A percentile compares a stretch with the other conserved stretches of the same genome.
Conservation (phyloP, 371 early-diverging fungal species). For the Mortierella sp. region DNA sequence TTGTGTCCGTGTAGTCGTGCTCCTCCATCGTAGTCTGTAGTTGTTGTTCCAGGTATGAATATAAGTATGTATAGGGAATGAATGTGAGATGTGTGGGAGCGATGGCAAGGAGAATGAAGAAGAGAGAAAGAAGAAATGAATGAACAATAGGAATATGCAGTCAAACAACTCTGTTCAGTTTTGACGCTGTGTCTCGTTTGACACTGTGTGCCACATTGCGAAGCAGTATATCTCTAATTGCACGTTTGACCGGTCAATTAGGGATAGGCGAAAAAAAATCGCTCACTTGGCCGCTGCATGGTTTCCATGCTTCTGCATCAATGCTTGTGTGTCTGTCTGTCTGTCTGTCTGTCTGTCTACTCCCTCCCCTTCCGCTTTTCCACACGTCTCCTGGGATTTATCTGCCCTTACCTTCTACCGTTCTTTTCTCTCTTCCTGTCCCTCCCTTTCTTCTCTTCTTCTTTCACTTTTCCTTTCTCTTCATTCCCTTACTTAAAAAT, state of each 20-base stretch:
- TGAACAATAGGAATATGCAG: neutral
- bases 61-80: neutral
- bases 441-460: neutral
- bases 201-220: neutral
- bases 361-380: no score
- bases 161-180: neutral
- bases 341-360: neutral
- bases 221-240: neutral
- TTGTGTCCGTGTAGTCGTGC: neutral
- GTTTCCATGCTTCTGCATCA: neutral
- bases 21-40: neutral
- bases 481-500: neutral
- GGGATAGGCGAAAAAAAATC: neutral
- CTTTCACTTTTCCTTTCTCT: neutral
- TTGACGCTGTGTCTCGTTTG: neutral
- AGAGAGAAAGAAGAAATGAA: neutral
- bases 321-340: neutral
- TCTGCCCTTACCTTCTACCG: neutral
- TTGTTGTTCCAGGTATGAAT: neutral
- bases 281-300: no score
- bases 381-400: no score
- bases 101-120: neutral
- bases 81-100: neutral
- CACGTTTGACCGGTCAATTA: neutral
- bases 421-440: neutral